These are phyloP conservation scores for Pinus albicaulis DNA, from an alignment of 75 land plant genomes.

Conservation along the genomic window DNA sequence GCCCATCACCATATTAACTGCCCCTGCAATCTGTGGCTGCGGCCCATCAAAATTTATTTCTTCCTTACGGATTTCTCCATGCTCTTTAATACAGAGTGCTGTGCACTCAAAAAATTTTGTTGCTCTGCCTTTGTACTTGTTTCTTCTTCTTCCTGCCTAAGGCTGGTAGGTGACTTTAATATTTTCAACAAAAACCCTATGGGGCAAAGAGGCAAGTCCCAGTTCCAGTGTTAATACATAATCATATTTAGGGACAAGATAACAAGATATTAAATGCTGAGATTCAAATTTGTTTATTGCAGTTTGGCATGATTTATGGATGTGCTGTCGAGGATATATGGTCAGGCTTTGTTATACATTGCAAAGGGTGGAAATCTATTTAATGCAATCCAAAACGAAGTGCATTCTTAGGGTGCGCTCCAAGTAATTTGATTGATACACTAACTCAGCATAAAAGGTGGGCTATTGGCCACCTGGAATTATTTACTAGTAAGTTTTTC, in stretches of 20 bases:
- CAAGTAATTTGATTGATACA: slow-evolving; percentile 13
- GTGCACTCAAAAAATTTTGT: too few species aligned
- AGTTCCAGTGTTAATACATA: neutral
- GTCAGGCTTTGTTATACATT: slow-evolving; percentile 32
- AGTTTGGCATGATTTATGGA: slow-evolving; percentile 42
- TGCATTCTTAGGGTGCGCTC: slow-evolving; percentile 19
- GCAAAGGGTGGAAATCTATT: slow-evolving; percentile 35
- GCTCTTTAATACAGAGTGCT: too few species aligned
- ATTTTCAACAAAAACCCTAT: too few species aligned
- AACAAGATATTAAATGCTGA: too few species aligned
- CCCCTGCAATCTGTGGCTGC: too few species aligned
- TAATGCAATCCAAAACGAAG: slow-evolving; percentile 20
- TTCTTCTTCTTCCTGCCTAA: too few species aligned
- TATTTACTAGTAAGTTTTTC: slow-evolving; percentile 19
- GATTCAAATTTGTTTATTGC: neutral
- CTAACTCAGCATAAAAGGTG: slow-evolving; percentile 33
- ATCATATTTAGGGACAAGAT: too few species aligned
- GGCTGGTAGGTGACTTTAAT: too few species aligned
- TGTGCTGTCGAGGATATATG: slow-evolving; percentile 29
- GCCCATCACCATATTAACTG: too few species aligned
- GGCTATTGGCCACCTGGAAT: slow-evolving; percentile 16
- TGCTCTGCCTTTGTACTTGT: too few species aligned
- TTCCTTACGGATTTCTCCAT: too few species aligned
- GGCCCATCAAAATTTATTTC: too few species aligned
- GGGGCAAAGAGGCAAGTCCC: slow-evolving; percentile 42